Evolutionary conservation across 257 asterid genomes (phyloP).

Genomic region (Solanum gracilifrons): DNA sequence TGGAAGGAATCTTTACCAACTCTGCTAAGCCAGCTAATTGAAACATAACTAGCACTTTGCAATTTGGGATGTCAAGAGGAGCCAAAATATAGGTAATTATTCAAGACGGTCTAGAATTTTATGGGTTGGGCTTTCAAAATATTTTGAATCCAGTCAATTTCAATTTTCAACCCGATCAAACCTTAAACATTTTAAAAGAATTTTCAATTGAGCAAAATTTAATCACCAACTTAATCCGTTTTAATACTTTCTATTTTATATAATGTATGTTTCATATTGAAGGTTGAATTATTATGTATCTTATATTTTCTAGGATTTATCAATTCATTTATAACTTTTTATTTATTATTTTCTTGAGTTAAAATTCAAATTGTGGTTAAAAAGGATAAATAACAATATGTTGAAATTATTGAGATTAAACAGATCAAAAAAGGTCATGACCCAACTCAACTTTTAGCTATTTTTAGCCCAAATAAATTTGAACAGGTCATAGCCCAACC

Average conservation of each 20-base stretch:
- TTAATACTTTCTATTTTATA: too few relatives aligned
- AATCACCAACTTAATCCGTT: background rate
- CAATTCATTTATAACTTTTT: background rate
- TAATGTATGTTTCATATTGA: background rate
- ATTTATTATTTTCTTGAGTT: too few relatives aligned
- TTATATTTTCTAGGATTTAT: background rate
- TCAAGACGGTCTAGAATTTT: too few relatives aligned
- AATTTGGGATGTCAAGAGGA: background rate
- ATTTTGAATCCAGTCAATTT: background rate
- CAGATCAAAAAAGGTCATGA: rapidly evolving
- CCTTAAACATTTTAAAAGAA: background rate
- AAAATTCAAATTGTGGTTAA: too few relatives aligned
- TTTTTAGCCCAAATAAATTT: too few relatives aligned
- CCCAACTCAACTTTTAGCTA: background rate
- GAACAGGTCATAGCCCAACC: rapidly evolving
- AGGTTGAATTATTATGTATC: too few relatives aligned
- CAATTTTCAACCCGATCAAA: background rate
- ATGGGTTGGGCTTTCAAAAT: background rate
- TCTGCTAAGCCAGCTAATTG: background rate
- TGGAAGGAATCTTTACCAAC: background rate
- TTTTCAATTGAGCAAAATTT: too few relatives aligned
- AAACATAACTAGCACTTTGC: background rate
- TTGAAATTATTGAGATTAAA: background rate
- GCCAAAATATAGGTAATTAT: background rate
- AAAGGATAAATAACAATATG: too few relatives aligned